Conservation (phyloP, 805 yeast genomes). For the Jamesozyma piceae region DNA sequence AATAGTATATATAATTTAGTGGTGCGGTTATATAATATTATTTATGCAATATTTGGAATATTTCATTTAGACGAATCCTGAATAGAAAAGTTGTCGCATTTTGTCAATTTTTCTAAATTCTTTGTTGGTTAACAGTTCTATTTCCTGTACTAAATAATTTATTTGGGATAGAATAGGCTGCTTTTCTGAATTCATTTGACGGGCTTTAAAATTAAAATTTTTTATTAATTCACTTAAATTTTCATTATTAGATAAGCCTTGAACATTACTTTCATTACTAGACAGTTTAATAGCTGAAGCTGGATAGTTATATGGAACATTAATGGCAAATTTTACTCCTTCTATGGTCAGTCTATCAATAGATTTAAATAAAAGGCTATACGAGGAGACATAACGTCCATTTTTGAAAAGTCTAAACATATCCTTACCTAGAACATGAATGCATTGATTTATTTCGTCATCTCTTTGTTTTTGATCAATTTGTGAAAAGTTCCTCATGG, state of each 20-base stretch:
- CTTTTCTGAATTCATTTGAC: conserved; percentile 6
- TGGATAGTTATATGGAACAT: conserved; percentile 23
- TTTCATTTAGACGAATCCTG: conserved; percentile 2
- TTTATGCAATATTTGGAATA: no score
- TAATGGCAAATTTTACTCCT: conserved; percentile 10
- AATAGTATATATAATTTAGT: no score
- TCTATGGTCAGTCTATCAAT: conserved; percentile 2
- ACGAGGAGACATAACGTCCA: conserved; percentile 17
- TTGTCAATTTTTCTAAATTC: conserved; percentile 13
- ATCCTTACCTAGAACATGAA: conserved; percentile 11
- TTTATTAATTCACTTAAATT: conserved; percentile 7
- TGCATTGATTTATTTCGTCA: conserved; percentile 16
- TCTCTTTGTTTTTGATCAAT: conserved; percentile 6
- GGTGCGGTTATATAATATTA: no score
- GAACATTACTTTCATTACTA: conserved; percentile 3
- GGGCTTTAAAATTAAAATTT: conserved; percentile 20
- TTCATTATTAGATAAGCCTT: conserved; percentile 1
- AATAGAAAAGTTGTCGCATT: conserved; percentile 11
- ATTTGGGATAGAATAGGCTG: conserved; percentile 18
- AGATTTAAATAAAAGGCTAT: conserved; percentile 10
- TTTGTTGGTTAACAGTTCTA: conserved; percentile 8
- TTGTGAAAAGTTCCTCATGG: no score
- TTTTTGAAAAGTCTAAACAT: conserved; percentile 17
- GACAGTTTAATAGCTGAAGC: conserved; percentile 14
- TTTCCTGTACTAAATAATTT: conserved; percentile 18